Evolutionary conservation across 305 asterid genomes (phyloP), one percentile per base, ranked within the genome.

Genomic region (Fraxinus xanthoxyloides): DNA sequence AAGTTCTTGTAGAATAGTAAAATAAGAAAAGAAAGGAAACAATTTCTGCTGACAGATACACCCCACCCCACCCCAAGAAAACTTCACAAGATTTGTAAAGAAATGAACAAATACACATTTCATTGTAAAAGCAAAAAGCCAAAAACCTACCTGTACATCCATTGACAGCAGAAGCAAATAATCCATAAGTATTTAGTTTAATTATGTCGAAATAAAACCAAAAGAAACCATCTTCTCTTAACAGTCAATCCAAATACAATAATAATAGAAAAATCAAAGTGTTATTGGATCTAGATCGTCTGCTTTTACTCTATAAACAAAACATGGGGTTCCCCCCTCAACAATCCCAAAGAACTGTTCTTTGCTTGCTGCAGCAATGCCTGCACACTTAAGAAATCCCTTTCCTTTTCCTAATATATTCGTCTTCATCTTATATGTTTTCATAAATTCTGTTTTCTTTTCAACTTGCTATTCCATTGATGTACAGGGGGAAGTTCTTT

Each of bases 241-340:
- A 80, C 74, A 65, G 78, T 86, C 83, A 70, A 82, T 34, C 82
- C 81, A 77, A 75, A 82, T 69, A 80, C 54, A 88, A 80, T 83
- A 87, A 88, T 85, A 89, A 85, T 90, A 91, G 81, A 86, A 88
- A 90, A 90, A 79, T 83, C 72, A 86, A 89, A 87, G 90, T 89
- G 89, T 75, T 83, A 77, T 89, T 86, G 94, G 97, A 92, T 93
- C 98, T 84, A 91, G 94, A 90, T 90, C 99, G 89, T 87, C 91
- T 89, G 81, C 83, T 85, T 87, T 87, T 86, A 85, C 77, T 87
- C 90, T 95, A 95, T 92, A 92, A 92, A 92, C 94, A 90, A 92
- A 89, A 88, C 94, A 89, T 91, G 97, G 89, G 88, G 85, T 89
- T 90, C 87, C 86, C 82, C 88, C 87, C 85, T 86, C 92, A 81